Evolutionary conservation across 1,139 yeast species (phyloP).

Genomic region (Suhomyces bokatorum): DNA sequence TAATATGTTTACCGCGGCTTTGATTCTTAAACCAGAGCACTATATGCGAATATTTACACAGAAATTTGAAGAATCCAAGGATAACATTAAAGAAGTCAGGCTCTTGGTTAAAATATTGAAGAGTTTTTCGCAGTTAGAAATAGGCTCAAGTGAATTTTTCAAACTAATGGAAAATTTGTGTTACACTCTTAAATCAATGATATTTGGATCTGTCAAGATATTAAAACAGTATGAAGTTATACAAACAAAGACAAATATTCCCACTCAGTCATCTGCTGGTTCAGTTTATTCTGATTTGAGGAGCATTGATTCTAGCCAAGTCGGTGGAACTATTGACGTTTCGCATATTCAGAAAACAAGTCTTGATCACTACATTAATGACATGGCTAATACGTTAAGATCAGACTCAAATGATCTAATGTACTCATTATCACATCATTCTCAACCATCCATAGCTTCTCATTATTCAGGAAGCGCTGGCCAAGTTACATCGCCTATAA

Average conservation of each 20-base stretch:
- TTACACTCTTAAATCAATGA: slow-evolving; percentile 28
- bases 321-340: slow-evolving; percentile 3
- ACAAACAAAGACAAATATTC: slow-evolving; percentile 4
- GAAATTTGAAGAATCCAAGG: slow-evolving; percentile 28
- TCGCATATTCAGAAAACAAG: slow-evolving; percentile 13
- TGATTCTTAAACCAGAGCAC: slow-evolving; percentile 39
- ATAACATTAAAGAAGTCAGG: slow-evolving; percentile 32
- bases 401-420: slow-evolving; percentile 5
- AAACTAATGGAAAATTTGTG: slow-evolving; percentile 27
- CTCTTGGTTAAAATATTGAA: slow-evolving; percentile 42
- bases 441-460: not conserved
- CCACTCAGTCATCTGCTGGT: slow-evolving; percentile 11
- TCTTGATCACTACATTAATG: slow-evolving; percentile 16
- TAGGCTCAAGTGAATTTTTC: slow-evolving; percentile 25
- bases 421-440: slow-evolving; percentile 1
- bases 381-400: slow-evolving; percentile 5
- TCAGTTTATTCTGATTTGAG: slow-evolving; percentile 14
- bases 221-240: slow-evolving; percentile 25
- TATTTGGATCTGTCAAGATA: slow-evolving; percentile 33
- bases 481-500: not conserved
- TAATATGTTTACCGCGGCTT: slow-evolving; percentile 45
- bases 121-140: slow-evolving; percentile 34
- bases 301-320: slow-evolving; percentile 13
- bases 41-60: slow-evolving; percentile 29
- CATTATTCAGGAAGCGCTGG: not conserved